These are phyloP conservation scores for Fusarium sambucinum DNA, from an alignment of 2,329 filamentous ascomycete genomes.

Conservation along the genomic window DNA sequence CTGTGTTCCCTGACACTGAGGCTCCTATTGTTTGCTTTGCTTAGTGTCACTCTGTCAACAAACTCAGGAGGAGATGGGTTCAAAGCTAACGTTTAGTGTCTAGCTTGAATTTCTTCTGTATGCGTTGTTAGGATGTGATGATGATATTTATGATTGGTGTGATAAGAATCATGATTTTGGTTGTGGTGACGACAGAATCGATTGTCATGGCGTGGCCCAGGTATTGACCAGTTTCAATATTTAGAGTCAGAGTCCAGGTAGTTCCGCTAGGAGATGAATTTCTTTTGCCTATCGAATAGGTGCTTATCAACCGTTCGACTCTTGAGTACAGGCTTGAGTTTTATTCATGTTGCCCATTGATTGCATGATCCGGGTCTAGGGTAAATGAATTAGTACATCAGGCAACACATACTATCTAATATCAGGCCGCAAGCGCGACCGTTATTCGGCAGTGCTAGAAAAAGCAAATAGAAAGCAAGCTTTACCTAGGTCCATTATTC, in stretches of 20 bases:
- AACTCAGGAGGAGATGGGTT: no score
- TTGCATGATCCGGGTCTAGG: not conserved
- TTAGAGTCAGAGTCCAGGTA: not conserved
- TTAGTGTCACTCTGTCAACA: not conserved
- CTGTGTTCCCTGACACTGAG: not conserved
- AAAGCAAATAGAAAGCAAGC: not conserved
- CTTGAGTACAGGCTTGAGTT: not conserved
- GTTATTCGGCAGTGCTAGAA: not conserved
- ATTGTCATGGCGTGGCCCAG: not conserved
- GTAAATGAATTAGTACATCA: not conserved
- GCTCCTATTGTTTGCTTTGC: no score
- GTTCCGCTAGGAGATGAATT: no score
- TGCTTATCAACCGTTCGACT: not conserved
- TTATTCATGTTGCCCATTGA: not conserved
- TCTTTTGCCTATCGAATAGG: no score
- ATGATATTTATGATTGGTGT: not conserved
- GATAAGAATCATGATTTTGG: no score
- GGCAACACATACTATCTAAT: not conserved
- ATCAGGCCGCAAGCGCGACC: not conserved
- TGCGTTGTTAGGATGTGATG: no score
- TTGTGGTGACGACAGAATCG: not conserved
- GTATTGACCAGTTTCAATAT: not conserved
- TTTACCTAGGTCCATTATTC: no score
- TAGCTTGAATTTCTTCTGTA: not conserved
- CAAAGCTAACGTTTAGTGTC: not conserved